Evolutionary conservation across 192 early-diverging fungal genomes (phyloP).

Genomic region (Dissophora globulifera): DNA sequence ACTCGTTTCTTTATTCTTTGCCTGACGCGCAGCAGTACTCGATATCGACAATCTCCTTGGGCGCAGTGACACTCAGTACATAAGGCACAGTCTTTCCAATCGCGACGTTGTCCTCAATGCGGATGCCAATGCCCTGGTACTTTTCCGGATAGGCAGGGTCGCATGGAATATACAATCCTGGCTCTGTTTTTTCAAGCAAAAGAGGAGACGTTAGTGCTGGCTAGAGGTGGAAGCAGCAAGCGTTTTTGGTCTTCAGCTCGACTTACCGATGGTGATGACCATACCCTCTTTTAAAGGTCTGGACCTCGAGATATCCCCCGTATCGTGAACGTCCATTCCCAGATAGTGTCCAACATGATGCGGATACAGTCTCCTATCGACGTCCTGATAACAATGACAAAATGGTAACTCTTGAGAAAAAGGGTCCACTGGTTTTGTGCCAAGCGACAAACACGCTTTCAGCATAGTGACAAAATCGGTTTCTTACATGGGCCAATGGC

Average conservation of each 20-base stretch:
- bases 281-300: constrained; percentile 78
- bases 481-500: constrained; percentile 64
- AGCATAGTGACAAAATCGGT: too few relatives aligned
- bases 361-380: constrained; percentile 84
- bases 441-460: too few relatives aligned
- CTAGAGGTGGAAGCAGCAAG: not conserved
- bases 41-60: constrained; percentile 89
- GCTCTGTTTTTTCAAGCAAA: constrained; percentile 63
- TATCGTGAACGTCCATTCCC: constrained; percentile 96
- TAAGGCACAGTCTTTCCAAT: constrained; percentile 75
- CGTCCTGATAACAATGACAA: constrained; percentile 71
- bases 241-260: not conserved
- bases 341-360: constrained; percentile 97
- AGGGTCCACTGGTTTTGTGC: not conserved
- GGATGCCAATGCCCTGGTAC: constrained; percentile 90
- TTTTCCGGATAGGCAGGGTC: constrained; percentile 77
- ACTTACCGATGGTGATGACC: constrained; percentile 88
- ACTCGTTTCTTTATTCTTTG: not conserved
- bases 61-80: constrained; percentile 78
- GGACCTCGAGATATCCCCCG: constrained; percentile 76
- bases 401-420: too few relatives aligned
- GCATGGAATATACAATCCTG: constrained; percentile 91
- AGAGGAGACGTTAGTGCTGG: not conserved
- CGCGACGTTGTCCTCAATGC: constrained; percentile 96
- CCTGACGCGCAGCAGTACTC: constrained; percentile 61